phyloP scores from a whole-genome alignment of 2,329 filamentous ascomycete genomes.

The Dactylellina haptotyla region DNA sequence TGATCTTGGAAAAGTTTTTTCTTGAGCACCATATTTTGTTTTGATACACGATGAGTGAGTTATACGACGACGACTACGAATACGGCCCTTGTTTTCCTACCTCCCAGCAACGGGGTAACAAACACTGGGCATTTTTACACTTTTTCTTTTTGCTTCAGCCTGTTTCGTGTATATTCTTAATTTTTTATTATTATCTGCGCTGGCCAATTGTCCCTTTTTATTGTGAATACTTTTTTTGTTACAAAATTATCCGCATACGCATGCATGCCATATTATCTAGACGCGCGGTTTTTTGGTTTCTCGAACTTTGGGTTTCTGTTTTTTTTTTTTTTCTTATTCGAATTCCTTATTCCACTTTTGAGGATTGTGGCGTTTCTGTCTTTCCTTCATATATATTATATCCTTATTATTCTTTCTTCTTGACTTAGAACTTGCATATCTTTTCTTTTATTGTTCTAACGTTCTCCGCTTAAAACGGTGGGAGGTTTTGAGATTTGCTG shows the following conservation, averaged over 20 bases:
- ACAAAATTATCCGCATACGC: conserved; percentile 1
- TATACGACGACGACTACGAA: too few relatives aligned
- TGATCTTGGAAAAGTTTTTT: too few relatives aligned
- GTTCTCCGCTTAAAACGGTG: background rate
- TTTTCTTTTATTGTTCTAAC: conserved; percentile 46
- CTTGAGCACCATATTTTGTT: too few relatives aligned
- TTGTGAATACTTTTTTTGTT: conserved; percentile 32
- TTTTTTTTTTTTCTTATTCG: conserved; percentile 47
- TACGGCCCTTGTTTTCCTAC: too few relatives aligned
- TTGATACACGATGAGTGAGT: too few relatives aligned
- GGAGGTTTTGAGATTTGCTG: background rate
- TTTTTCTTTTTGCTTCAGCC: background rate
- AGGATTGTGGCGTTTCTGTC: conserved; percentile 32
- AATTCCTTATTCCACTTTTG: background rate
- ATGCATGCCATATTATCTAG: conserved; percentile 34
- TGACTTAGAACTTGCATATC: conserved; percentile 38
- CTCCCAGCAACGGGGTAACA: too few relatives aligned
- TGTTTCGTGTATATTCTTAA: conserved; percentile 34
- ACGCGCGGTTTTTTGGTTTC: conserved; percentile 39
- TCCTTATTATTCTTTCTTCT: conserved; percentile 4
- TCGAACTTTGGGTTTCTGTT: conserved; percentile 20
- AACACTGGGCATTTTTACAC: too few relatives aligned
- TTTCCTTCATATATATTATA: conserved; percentile 4
- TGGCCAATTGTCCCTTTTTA: conserved; percentile 48
- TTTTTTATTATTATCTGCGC: conserved; percentile 45